Evolutionary conservation across 331 rosid species (phyloP).

Genomic region (Quercus phellos): DNA sequence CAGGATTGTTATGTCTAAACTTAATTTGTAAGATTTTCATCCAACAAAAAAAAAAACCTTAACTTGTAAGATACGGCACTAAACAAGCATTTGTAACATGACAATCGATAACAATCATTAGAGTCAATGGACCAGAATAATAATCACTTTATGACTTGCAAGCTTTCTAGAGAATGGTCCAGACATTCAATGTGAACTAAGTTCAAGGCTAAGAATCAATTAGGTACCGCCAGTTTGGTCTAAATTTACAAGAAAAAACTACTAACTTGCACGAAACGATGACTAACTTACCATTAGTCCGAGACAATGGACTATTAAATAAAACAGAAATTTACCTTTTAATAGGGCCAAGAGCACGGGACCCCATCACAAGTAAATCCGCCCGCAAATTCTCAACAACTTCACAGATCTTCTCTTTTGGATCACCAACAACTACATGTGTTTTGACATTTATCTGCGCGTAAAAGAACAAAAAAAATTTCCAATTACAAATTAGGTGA

Average conservation of each 20-base stretch:
- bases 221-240: background rate
- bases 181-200: background rate
- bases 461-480: background rate
- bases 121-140: no score
- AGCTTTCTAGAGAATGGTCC: background rate
- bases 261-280: background rate
- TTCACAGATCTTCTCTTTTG: slow-evolving; percentile 94
- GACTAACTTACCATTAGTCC: no score
- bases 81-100: no score
- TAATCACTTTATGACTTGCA: no score
- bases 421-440: slow-evolving; percentile 75
- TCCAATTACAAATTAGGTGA: background rate
- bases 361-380: slow-evolving; percentile 88
- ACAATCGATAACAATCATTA: no score
- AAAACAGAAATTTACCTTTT: slow-evolving; percentile 44
- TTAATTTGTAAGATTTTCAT: no score
- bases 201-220: background rate
- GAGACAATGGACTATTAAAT: background rate
- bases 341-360: slow-evolving; percentile 75
- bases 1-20: background rate
- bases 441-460: slow-evolving; percentile 48
- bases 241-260: background rate
- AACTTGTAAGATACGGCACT: no score
- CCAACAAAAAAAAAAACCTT: no score
- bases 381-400: slow-evolving; percentile 56